phyloP scores from a whole-genome alignment of 2,329 filamentous ascomycete species.

The Exserohilum turcica region DNA sequence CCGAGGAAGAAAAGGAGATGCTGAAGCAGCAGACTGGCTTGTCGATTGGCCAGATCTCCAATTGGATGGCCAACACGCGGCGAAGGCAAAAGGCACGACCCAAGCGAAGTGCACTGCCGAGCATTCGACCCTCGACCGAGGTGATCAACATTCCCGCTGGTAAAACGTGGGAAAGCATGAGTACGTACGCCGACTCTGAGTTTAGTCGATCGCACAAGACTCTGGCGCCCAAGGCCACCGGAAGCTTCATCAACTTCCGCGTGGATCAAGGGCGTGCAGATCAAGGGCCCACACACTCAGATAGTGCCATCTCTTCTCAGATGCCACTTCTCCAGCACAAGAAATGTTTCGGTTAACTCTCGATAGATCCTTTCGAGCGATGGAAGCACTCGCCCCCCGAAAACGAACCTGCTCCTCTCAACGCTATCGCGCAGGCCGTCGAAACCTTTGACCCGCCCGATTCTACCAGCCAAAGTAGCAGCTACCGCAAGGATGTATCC shows the following conservation, averaged over 20 bases:
- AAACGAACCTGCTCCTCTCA: conserved; percentile 69
- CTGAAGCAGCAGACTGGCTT: conserved; percentile 80
- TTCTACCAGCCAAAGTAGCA: conserved; percentile 43
- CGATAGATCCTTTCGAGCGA: conserved; percentile 65
- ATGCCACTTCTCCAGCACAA: conserved; percentile 24
- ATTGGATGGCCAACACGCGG: conserved; percentile 90
- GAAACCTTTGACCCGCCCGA: conserved; percentile 44
- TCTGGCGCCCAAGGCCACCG: conserved; percentile 19
- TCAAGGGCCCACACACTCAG: conserved; percentile 1
- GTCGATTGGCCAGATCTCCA: conserved; percentile 81
- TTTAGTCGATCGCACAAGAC: conserved; percentile 23
- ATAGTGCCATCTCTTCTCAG: background rate
- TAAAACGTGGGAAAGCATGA: conserved; percentile 57
- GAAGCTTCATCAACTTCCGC: conserved; percentile 33
- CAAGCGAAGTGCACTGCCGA: conserved; percentile 71
- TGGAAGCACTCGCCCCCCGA: conserved; percentile 73
- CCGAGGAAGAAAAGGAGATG: conserved; percentile 81
- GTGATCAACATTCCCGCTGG: conserved; percentile 76
- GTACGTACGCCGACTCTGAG: conserved; percentile 34
- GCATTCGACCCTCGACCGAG: conserved; percentile 64
- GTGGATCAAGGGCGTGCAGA: conserved; percentile 11
- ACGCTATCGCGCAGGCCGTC: conserved; percentile 67
- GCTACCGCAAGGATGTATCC: conserved; percentile 56
- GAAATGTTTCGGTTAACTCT: conserved; percentile 52
- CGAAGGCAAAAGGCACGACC: conserved; percentile 77